These are phyloP conservation scores for Chamaenerion angustifolium DNA, from an alignment of 345 rosid species.

Conservation along the genomic window DNA sequence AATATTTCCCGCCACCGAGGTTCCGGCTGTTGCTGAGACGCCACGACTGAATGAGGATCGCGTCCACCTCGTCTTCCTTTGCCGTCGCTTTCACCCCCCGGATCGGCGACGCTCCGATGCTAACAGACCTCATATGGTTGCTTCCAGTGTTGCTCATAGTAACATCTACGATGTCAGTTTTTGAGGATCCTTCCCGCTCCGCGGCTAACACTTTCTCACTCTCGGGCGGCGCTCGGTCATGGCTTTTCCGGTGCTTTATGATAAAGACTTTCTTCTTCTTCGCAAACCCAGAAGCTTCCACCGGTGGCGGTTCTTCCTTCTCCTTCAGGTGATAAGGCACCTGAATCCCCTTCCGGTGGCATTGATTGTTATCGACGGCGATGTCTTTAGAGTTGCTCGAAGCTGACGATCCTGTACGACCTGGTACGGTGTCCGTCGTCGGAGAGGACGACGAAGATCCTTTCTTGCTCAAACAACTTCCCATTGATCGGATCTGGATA, in stretches of 20 bases:
- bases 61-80: constrained; percentile 78
- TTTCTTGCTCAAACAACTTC: constrained; percentile 53
- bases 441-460: constrained; percentile 16
- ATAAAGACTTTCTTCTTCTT: constrained; percentile 56
- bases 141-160: too few relatives aligned
- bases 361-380: constrained; percentile 3
- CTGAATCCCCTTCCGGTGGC: not conserved
- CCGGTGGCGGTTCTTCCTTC: constrained; percentile 7
- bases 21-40: constrained; percentile 30
- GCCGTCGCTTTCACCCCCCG: constrained; percentile 29
- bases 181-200: not conserved
- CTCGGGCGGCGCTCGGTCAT: constrained; percentile 31
- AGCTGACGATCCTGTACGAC: constrained; percentile 5
- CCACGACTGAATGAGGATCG: constrained; percentile 85
- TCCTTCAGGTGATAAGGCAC: not conserved
- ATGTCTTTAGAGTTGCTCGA: constrained; percentile 7
- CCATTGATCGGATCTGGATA: constrained; percentile 25
- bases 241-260: constrained; percentile 74
- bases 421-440: not conserved
- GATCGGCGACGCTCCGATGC: constrained; percentile 5
- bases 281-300: constrained; percentile 11
- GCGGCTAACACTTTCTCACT: constrained; percentile 14
- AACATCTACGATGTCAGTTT: constrained; percentile 2
- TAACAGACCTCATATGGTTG: constrained; percentile 8
- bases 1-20: constrained; percentile 31